Evolutionary conservation across 306 rosid species (phyloP), one percentile per base, ranked within the genome.

Genomic region (Abrus precatorius): DNA sequence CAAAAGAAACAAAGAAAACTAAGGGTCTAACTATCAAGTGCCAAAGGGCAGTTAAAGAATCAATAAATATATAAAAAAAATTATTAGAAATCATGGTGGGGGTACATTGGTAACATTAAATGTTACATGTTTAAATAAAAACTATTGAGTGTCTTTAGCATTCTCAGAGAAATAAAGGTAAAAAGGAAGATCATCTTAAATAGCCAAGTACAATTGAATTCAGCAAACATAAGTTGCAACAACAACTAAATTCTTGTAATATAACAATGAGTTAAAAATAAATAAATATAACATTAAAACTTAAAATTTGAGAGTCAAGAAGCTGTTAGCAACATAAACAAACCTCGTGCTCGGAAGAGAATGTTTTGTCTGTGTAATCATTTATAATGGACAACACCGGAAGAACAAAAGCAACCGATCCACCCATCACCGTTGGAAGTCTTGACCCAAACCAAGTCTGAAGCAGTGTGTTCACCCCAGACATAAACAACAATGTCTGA

Each of bases 381-480:
- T 96, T 87, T 62, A 96, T 93, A 59, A 85, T 91, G 3, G 99
- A 88, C 79, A 92, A 4, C 68, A 96, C 92, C 0, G 99, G 97
- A 10, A 96, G 32, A 48, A 75, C 3, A 66, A 82, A 96, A 61
- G 97, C 92, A 30, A 92, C 78, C 9, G 99, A 96, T 56, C 90
- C 86, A 40, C 91, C 82, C 99, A 96, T 93, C 69, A 93, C 96
- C 0, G 87, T 76, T 14, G 99, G 99, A 72, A 96, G 99, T 86
- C 99, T 92, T 0, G 99, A 87, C 7, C 99, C 99, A 29, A 96
- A 13, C 75, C 76, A 61, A 2, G 98, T 89, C 76, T 93, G 99
- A 77, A 93, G 82, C 75, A 96, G 80, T 10, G 99, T 96, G 91
- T 90, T 96, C 68, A 93, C 27, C 56, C 85, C 99, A 32, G 98